Conservation (phyloP, 768 basidiomycete genomes). For the Russula compacta region DNA sequence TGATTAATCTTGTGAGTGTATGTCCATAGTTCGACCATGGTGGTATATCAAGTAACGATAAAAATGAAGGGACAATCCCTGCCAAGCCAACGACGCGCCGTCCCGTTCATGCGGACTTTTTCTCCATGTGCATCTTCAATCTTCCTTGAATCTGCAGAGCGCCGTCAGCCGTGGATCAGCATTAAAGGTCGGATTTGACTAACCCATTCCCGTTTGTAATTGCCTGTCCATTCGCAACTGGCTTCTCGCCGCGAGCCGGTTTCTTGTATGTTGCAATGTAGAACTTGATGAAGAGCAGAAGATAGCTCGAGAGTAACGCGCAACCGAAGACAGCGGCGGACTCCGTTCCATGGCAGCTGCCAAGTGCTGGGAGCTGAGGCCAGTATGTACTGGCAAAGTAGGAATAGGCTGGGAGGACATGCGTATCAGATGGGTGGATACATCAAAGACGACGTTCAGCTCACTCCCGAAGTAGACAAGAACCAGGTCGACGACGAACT, state of each 20-base stretch:
- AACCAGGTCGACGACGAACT: conserved; percentile 89
- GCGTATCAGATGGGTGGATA: not conserved
- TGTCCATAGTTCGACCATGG: conserved; percentile 3
- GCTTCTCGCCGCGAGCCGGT: conserved; percentile 34
- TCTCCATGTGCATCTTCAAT: conserved; percentile 6
- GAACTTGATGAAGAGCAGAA: conserved; percentile 93
- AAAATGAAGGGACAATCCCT: conserved; percentile 8
- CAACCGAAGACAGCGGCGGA: conserved; percentile 85
- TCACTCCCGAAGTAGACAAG: conserved; percentile 91
- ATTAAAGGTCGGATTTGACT: not conserved
- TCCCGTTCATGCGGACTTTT: not conserved
- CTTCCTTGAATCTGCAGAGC: conserved; percentile 11
- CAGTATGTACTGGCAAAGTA: conserved; percentile 63
- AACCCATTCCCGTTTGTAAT: conserved; percentile 32
- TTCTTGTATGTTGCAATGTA: conserved; percentile 81
- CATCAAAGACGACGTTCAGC: conserved; percentile 29
- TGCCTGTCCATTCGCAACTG: conserved; percentile 38
- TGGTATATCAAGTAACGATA: conserved; percentile 19
- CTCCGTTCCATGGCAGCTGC: conserved; percentile 85
- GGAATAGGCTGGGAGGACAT: conserved; percentile 49
- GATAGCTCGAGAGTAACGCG: conserved; percentile 78
- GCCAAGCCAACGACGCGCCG: no score
- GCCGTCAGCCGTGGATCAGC: not conserved
- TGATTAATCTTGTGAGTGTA: conserved; percentile 8
- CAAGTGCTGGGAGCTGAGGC: conserved; percentile 53